phyloP scores from a whole-genome alignment of 1,284 basidiomycete species.

The Agroathelia rolfsii region DNA sequence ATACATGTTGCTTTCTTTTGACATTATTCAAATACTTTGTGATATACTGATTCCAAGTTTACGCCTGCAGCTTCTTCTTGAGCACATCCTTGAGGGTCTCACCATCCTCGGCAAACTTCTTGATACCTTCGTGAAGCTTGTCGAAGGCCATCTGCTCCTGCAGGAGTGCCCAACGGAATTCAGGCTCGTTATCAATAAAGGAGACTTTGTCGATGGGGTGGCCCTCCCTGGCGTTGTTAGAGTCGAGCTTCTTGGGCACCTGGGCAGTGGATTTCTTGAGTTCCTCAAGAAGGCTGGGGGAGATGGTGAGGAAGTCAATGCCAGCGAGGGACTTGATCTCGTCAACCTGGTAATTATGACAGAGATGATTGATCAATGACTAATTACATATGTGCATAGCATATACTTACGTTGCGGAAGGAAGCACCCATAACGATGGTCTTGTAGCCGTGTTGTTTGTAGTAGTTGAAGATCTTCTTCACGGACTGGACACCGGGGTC shows the following conservation, averaged over 20 bases:
- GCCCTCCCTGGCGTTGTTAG: conserved; percentile 44
- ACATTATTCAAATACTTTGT: too few relatives aligned
- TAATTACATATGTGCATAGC: conserved; percentile 10
- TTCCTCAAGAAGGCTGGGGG: conserved; percentile 86
- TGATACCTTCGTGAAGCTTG: conserved; percentile 95
- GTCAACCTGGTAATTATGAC: conserved; percentile 45
- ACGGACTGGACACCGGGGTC: conserved; percentile 98
- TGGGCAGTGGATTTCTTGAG: conserved; percentile 73
- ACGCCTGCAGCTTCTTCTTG: conserved; percentile 66
- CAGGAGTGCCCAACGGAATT: conserved; percentile 91
- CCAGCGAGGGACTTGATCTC: conserved; percentile 95
- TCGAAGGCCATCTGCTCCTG: conserved; percentile 93
- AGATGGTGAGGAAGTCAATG: conserved; percentile 94
- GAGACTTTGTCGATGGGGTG: conserved; percentile 72
- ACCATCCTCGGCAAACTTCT: conserved; percentile 94
- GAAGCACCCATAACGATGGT: conserved; percentile 99
- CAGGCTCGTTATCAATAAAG: conserved; percentile 87
- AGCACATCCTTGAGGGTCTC: conserved; percentile 81
- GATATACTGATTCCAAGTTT: conserved; percentile 11
- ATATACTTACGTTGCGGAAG: conserved; percentile 79
- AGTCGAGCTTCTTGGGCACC: conserved; percentile 81
- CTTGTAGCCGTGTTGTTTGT: conserved; percentile 97
- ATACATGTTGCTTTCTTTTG: too few relatives aligned
- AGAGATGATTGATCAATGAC: conserved; percentile 14
- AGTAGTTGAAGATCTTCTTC: conserved; percentile 97